These are phyloP conservation scores for Botrytis squamosa DNA, from an alignment of 2,329 filamentous ascomycete species.

Conservation along the genomic window DNA sequence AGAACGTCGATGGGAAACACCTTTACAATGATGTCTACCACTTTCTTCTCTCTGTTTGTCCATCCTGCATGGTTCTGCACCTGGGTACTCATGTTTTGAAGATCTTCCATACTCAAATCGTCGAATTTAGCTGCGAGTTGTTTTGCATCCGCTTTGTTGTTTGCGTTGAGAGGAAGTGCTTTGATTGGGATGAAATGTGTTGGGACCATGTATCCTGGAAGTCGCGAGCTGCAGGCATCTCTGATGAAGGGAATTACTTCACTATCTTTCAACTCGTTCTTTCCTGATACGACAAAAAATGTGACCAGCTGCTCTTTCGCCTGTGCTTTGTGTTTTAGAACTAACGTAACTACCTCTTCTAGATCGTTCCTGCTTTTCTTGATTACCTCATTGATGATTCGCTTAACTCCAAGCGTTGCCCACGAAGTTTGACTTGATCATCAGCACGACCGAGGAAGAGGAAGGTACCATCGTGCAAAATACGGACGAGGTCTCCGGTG, in stretches of 20 bases:
- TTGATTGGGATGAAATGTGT: slow-evolving; percentile 75
- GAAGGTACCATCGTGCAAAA: slow-evolving; percentile 77
- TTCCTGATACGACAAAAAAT: slow-evolving; percentile 56
- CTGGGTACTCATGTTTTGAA: slow-evolving; percentile 55
- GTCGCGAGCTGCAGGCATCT: slow-evolving; percentile 62
- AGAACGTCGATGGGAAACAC: slow-evolving; percentile 41
- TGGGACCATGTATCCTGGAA: slow-evolving; percentile 89
- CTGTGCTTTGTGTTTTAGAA: slow-evolving; percentile 67
- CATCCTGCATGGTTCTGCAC: slow-evolving; percentile 37
- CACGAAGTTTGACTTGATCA: slow-evolving; percentile 88
- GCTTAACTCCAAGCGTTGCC: slow-evolving; percentile 83
- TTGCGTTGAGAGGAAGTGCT: slow-evolving; percentile 75
- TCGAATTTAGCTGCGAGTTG: slow-evolving; percentile 66
- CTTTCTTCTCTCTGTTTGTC: slow-evolving; percentile 44
- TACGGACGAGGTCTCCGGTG: slow-evolving; percentile 82
- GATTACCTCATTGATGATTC: slow-evolving; percentile 89
- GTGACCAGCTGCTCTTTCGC: slow-evolving; percentile 82
- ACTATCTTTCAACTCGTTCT: slow-evolving; percentile 36
- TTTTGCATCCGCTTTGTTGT: slow-evolving; percentile 85
- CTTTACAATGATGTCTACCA: slow-evolving; percentile 55
- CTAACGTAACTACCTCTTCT: slow-evolving; percentile 70
- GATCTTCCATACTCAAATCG: slow-evolving; percentile 53
- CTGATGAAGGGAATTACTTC: slow-evolving; percentile 49
- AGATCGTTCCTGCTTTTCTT: slow-evolving; percentile 58
- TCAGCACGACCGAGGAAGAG: slow-evolving; percentile 86